Percentiles rank a stretch among this genome's conserved stretches.
These are phyloP conservation scores for Cystofilobasidium ferigula DNA, from an alignment of 768 basidiomycete species.

Conservation along the genomic window DNA sequence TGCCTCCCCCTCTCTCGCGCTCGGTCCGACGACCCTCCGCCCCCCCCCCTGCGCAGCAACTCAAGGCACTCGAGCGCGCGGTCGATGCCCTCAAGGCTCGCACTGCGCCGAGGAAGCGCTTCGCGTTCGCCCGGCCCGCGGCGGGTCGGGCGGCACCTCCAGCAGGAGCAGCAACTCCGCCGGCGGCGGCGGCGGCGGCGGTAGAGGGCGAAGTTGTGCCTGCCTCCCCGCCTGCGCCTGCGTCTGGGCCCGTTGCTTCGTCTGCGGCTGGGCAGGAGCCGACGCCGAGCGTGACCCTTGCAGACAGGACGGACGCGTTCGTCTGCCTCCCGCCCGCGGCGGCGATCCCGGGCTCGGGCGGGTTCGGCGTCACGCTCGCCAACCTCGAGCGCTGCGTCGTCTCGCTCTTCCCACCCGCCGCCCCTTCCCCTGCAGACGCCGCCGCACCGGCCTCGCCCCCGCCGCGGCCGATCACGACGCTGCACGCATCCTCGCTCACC, in stretches of 20 bases:
- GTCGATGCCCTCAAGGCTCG: background rate
- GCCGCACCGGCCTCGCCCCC: background rate
- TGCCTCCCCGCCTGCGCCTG: no score
- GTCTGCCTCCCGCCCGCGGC: no score
- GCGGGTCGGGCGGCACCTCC: background rate
- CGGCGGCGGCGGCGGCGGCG: no score
- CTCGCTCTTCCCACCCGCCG: constrained; percentile 1
- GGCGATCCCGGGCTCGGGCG: no score
- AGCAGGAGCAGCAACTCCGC: background rate
- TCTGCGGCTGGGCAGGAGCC: no score
- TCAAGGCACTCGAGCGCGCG: background rate
- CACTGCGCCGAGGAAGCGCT: constrained; percentile 4
- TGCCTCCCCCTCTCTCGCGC: background rate
- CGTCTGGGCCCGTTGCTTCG: no score
- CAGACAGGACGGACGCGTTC: no score
- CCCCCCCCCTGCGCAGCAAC: background rate
- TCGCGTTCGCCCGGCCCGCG: constrained; percentile 4
- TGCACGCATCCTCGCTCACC: constrained; percentile 9
- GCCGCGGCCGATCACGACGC: background rate
- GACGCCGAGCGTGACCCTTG: no score
- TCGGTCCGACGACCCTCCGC: no score
- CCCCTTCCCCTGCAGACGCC: background rate
- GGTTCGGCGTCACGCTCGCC: no score
- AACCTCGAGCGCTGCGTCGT: constrained; percentile 8
- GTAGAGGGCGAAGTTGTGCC: no score